Base-by-base conservation (phyloP, 371 early-diverging fungal species). In the Mucor plumbeus region DNA sequence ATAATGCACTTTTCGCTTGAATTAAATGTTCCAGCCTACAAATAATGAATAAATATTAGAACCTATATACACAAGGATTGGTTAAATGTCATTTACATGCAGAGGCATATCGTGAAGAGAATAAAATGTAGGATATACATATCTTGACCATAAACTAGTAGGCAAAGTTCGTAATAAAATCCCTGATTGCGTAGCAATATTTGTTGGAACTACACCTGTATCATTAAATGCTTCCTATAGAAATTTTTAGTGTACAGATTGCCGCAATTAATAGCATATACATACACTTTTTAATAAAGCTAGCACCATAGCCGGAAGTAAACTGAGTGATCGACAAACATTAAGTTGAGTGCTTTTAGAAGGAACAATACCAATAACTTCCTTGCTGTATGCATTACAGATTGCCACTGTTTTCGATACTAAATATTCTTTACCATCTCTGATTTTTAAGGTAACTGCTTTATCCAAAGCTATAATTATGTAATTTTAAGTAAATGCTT, bases 391-490 rank as follows among this genome's bases (percentile, higher is more conserved):
- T 2, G 87, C 85, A 9, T 75, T 73, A 19, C 90, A 74, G n/a
- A 95, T 86, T 35, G 91, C 92, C 38, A 79, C 62, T 0, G 83
- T 74, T 59, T 87, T 88, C 73, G 87, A 79, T 38, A 85, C 68
- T 44, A 95, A 68, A 1, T 90, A 87, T 13, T 94, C 92, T 36
- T 93, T 82, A 7, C 92, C 94, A 68, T 91, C 92, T 63, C 90
- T 89, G 11, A 95, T 73, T 65, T 92, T 91, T 39, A 85, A 79
- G 4, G 85, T 83, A 14, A 91, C 70, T 1, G 90, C 86, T 39
- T 89, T 83, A 61, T 95, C 94, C 7, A 92, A 81, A 2, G 79
- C 82, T 81, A 74, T 17, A 55, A 26, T 26, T 3, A 26, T 26
- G 3, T 26, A 26, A 3, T 1, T 26, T 26, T 26, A 26, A 26